Evolutionary conservation across 169 alveolate genomes (phyloP), one percentile per base, ranked within the genome.

Genomic region (Cyclospora cayetanensis): DNA sequence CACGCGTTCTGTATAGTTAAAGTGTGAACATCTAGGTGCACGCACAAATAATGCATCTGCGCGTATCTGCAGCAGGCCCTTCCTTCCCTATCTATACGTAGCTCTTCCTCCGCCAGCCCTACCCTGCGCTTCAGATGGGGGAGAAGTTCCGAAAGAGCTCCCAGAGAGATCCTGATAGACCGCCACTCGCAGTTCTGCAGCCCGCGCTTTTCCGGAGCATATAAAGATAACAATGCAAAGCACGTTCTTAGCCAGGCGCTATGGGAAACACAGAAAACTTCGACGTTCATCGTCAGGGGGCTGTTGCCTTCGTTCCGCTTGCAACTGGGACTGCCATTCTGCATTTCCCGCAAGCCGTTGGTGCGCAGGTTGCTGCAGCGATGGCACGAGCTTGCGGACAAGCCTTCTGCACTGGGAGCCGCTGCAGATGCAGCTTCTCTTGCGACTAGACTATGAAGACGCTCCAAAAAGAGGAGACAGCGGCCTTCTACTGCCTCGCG

Each of bases 321-420:
- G 79, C 79, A 0, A 43, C n/a, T 3, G 43, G 60, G 60, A 12
- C 60, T 50, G 9, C 60, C 18, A 18, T 18, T 9, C 18, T 50
- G 60, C 60, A 12, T 9, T 18, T 50, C n/a, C 60, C 18, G 60
- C 60, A 12, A 18, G n/a, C n/a, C n/a, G n/a, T n/a, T n/a, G n/a
- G n/a, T n/a, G n/a, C 18, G n/a, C 72, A 34, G 72, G 1, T 60
- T 60, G 72, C 72, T 60, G 72, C 72, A 60, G 72, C 72, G 72
- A 60, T 25, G 42, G 72, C 72, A 60, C 0, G 1, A 0, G 4
- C 0, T 25, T 60, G 72, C n/a, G n/a, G n/a, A n/a, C n/a, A n/a
- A n/a, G n/a, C n/a, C 60, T 46, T 12, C 60, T 46, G 60, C 1
- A 22, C 60, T 46, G 60, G 60, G 25, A 15, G 60, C 60, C 20